Evolutionary conservation across 75 land plant genomes (phyloP).

Genomic region (Selaginella moellendorffii): DNA sequence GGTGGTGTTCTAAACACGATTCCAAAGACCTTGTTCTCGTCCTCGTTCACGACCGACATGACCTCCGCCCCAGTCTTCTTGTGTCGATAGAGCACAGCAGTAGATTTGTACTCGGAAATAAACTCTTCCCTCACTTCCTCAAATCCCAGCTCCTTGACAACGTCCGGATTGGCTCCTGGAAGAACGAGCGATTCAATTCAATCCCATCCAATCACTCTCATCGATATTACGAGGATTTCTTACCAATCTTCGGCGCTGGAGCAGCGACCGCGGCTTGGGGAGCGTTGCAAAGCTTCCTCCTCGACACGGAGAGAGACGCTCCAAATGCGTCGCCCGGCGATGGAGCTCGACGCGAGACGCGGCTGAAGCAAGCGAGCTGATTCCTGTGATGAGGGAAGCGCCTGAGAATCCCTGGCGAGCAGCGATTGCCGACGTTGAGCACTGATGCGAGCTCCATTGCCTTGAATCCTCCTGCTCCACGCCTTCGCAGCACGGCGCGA

Average conservation of each 20-base stretch:
- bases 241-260: constrained; percentile 13
- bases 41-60: constrained; percentile 91
- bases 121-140: constrained; percentile 60
- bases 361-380: not conserved
- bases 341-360: not conserved
- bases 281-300: constrained; percentile 4
- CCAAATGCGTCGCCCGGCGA: not conserved
- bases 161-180: constrained; percentile 37
- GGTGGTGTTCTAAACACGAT: constrained; percentile 96
- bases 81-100: constrained; percentile 70
- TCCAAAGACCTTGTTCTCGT: constrained; percentile 97
- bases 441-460: not conserved
- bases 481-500: not conserved
- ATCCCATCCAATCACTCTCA: not conserved
- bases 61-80: constrained; percentile 95
- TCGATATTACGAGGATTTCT: not conserved
- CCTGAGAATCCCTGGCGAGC: not conserved
- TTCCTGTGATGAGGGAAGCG: not conserved
- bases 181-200: not conserved
- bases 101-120: constrained; percentile 84
- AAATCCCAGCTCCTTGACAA: constrained; percentile 69
- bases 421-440: not conserved
- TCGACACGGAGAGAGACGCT: not conserved
- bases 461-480: not conserved
- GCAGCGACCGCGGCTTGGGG: constrained; percentile 14